Percentiles rank a stretch among this genome's conserved stretches.
These are phyloP conservation scores for Curvularia eragrostidis DNA, from an alignment of 2,329 filamentous ascomycete genomes.

Conservation along the genomic window DNA sequence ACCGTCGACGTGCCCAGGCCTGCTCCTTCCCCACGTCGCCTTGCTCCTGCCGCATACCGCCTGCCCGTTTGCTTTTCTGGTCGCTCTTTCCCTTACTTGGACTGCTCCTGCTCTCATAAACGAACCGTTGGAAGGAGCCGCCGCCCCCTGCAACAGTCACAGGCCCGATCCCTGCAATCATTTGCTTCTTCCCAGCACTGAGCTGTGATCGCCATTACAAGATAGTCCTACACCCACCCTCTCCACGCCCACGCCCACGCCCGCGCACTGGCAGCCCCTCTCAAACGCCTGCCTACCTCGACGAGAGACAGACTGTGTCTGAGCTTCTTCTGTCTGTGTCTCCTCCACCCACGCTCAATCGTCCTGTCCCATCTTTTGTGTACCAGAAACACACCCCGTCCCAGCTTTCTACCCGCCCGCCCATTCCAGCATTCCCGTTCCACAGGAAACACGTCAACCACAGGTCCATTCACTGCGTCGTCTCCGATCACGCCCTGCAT, in stretches of 20 bases:
- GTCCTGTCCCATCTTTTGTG: conserved; percentile 23
- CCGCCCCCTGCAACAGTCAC: conserved; percentile 30
- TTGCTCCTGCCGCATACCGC: conserved; percentile 2
- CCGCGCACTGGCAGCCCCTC: conserved; percentile 12
- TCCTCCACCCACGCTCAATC: conserved; percentile 18
- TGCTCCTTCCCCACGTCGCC: not conserved
- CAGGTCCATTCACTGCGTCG: conserved; percentile 19
- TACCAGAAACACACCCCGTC: conserved; percentile 40
- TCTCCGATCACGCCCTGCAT: conserved; percentile 7
- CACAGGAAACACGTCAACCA: conserved; percentile 29
- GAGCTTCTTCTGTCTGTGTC: conserved; percentile 23
- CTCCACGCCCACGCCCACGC: too few relatives aligned
- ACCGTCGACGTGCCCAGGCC: not conserved
- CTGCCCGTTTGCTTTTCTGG: conserved; percentile 13
- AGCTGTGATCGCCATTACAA: conserved; percentile 25
- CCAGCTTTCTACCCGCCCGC: conserved; percentile 25
- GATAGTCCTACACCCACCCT: conserved; percentile 20
- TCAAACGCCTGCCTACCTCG: conserved; percentile 17
- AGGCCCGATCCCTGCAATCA: conserved; percentile 44
- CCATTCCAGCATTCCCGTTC: conserved; percentile 31
- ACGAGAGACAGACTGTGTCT: conserved; percentile 40
- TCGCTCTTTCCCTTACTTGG: conserved; percentile 36
- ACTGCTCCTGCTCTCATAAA: conserved; percentile 26
- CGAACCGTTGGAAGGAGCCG: conserved; percentile 38
- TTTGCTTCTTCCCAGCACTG: conserved; percentile 25